Conservation (phyloP, 2,329 filamentous ascomycete species). For the Apiospora koreana region DNA sequence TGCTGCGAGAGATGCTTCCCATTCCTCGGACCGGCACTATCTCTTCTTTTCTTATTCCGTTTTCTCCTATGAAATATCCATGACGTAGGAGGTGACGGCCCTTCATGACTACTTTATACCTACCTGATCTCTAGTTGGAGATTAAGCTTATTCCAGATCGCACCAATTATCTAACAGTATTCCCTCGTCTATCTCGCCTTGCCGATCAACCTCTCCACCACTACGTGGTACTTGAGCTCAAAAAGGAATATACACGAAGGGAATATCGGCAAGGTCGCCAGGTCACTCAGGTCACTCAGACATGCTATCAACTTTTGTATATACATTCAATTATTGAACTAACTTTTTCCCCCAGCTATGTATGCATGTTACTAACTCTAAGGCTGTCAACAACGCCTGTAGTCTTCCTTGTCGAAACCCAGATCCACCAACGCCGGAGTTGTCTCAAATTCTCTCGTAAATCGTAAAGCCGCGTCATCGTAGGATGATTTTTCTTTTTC, state of each 20-base stretch:
- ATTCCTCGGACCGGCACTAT: not conserved
- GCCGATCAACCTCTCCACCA: not conserved
- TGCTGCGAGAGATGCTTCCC: not conserved
- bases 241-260: too few species aligned
- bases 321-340: not conserved
- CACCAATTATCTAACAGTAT: not conserved
- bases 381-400: not conserved
- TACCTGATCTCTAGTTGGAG: not conserved
- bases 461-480: conserved; percentile 3
- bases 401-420: not conserved
- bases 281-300: not conserved
- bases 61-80: conserved; percentile 6
- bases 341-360: not conserved
- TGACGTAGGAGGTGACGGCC: conserved; percentile 11
- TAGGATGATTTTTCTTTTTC: not conserved
- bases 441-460: not conserved
- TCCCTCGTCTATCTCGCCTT: not conserved
- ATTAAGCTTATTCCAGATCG: not conserved
- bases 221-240: too few species aligned
- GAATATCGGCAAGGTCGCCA: too few species aligned
- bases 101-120: not conserved
- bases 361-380: not conserved
- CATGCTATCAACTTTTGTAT: not conserved
- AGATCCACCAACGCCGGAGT: not conserved
- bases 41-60: not conserved